Percentiles rank a stretch among this genome's conserved stretches.
Conservation (phyloP, 805 yeast species). For the Saturnispora mendoncae region DNA sequence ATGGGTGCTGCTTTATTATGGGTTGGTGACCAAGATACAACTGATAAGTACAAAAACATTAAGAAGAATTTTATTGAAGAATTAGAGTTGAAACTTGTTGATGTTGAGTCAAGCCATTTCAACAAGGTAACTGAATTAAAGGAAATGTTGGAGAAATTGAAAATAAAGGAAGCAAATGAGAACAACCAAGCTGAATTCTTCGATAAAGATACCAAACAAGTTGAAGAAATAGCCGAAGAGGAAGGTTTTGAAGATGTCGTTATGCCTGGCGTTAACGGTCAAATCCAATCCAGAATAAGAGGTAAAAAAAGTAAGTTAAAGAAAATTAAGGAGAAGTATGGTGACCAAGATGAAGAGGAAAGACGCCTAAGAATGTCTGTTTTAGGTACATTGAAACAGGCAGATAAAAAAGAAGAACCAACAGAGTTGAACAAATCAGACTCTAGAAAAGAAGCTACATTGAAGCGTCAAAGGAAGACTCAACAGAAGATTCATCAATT, state of each 20-base stretch:
- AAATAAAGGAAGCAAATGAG: constrained; percentile 12
- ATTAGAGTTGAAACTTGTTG: constrained; percentile 24
- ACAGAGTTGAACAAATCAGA: constrained; percentile 6
- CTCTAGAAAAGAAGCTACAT: constrained; percentile 11
- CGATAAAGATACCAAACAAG: not conserved
- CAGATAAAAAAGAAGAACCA: constrained; percentile 21
- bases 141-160: constrained; percentile 24
- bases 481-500: constrained; percentile 27
- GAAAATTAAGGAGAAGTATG: constrained; percentile 75
- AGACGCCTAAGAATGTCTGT: constrained; percentile 65
- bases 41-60: constrained; percentile 27
- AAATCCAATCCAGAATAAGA: constrained; percentile 42
- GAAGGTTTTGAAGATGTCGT: constrained; percentile 1
- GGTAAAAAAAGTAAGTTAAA: constrained; percentile 82
- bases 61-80: constrained; percentile 23
- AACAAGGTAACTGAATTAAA: constrained; percentile 25
- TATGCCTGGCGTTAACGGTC: constrained; percentile 16
- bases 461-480: constrained; percentile 20
- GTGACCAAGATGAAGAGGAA: constrained; percentile 89
- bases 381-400: constrained; percentile 71
- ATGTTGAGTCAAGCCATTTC: constrained; percentile 20
- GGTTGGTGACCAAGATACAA: constrained; percentile 51
- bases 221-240: not conserved
- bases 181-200: constrained; percentile 3
- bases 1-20: constrained; percentile 87